Percentiles rank a stretch among this genome's conserved stretches.
These are phyloP conservation scores for Periconia digitata DNA, from an alignment of 2,329 filamentous ascomycete genomes.

Conservation along the genomic window DNA sequence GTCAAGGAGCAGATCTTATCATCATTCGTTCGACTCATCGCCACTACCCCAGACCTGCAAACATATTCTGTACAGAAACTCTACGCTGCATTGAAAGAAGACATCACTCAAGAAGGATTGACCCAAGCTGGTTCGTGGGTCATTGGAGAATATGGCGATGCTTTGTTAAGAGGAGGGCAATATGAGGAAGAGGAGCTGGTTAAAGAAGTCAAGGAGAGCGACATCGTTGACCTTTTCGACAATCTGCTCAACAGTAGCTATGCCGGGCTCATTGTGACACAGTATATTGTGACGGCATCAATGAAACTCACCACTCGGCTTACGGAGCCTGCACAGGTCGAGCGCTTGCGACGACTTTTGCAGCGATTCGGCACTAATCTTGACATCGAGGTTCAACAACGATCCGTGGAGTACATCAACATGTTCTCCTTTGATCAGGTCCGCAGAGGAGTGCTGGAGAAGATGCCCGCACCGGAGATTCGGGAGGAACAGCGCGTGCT, in stretches of 20 bases:
- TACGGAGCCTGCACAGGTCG: slow-evolving; percentile 79
- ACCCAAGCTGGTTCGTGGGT: slow-evolving; percentile 95
- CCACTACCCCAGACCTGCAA: slow-evolving; percentile 90
- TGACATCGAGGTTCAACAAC: slow-evolving; percentile 93
- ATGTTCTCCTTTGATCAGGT: slow-evolving; percentile 90
- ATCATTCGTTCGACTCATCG: slow-evolving; percentile 92
- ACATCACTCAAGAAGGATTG: slow-evolving; percentile 95
- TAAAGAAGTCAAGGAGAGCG: slow-evolving; percentile 77
- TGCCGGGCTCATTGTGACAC: slow-evolving; percentile 83
- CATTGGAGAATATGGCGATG: slow-evolving; percentile 94
- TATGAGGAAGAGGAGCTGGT: slow-evolving; percentile 95
- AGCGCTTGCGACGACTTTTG: slow-evolving; percentile 78
- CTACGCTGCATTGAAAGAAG: slow-evolving; percentile 86
- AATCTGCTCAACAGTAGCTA: slow-evolving; percentile 94
- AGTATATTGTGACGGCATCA: slow-evolving; percentile 93
- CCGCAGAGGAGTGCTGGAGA: slow-evolving; percentile 86
- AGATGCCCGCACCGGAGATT: slow-evolving; percentile 97
- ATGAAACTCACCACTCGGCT: slow-evolving; percentile 94
- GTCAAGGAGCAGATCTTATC: slow-evolving; percentile 98
- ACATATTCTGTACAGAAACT: slow-evolving; percentile 96
- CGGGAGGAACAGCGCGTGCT: slow-evolving; percentile 91
- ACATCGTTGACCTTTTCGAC: slow-evolving; percentile 89
- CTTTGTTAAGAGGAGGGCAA: slow-evolving; percentile 82
- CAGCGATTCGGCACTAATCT: slow-evolving; percentile 79
- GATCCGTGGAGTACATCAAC: slow-evolving; percentile 92